Conservation (phyloP, 345 rosid genomes). For the Populus tremula region DNA sequence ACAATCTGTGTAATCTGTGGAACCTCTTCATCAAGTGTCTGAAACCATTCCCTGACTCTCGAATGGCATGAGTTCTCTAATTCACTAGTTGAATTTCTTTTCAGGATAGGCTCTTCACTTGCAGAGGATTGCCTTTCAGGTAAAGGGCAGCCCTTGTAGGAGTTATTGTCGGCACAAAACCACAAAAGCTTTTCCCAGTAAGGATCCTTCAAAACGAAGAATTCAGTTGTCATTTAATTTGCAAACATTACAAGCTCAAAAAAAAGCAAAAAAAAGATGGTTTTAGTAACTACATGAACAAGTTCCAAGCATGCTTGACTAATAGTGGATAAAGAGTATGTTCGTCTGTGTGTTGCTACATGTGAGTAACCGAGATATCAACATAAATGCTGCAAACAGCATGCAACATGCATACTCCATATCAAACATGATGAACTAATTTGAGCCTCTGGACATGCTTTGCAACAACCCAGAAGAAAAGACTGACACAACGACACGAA, state of each 20-base stretch:
- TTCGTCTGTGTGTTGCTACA: too few species aligned
- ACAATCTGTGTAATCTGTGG: background rate
- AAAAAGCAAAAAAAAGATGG: too few species aligned
- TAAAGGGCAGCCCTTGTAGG: constrained; percentile 71
- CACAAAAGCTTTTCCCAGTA: constrained; percentile 75
- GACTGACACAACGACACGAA: too few species aligned
- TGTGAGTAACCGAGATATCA: too few species aligned
- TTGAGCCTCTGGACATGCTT: too few species aligned
- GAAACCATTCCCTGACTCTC: constrained; percentile 5
- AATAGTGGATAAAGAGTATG: too few species aligned
- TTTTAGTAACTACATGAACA: too few species aligned
- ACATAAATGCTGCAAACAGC: too few species aligned
- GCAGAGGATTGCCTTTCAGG: constrained; percentile 51
- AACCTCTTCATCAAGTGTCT: background rate
- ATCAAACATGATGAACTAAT: background rate
- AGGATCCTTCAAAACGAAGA: constrained; percentile 46
- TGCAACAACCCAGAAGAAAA: too few species aligned
- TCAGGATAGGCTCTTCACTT: background rate
- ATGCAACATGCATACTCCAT: background rate
- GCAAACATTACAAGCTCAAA: background rate
- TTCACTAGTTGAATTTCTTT: background rate
- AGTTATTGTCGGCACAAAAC: constrained; percentile 64
- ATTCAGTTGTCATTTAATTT: background rate
- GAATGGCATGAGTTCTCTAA: background rate
- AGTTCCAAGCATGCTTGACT: too few species aligned